A percentile compares a stretch with the other conserved stretches of the same genome.
These are phyloP conservation scores for Diaporthe vaccinii DNA, from an alignment of 2,329 filamentous ascomycete genomes.

Conservation along the genomic window DNA sequence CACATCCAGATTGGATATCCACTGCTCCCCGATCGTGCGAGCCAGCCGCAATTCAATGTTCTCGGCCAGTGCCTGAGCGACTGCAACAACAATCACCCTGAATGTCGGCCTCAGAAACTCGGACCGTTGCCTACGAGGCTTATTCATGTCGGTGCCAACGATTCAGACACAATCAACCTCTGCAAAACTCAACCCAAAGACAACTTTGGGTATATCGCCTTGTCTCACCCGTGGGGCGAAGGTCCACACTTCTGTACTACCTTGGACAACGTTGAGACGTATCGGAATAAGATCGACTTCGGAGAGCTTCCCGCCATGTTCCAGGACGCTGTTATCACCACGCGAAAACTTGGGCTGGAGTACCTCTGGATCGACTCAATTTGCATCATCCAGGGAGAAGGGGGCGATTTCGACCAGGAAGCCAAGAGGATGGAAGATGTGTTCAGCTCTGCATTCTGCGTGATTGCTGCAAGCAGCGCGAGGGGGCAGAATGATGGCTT, in stretches of 20 bases:
- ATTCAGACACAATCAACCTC: neutral
- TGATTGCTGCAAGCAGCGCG: slow-evolving; percentile 45
- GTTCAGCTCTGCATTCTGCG: slow-evolving; percentile 47
- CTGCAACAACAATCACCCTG: slow-evolving; percentile 37
- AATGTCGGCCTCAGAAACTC: neutral
- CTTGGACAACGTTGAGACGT: neutral
- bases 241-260: slow-evolving; percentile 41
- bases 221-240: slow-evolving; percentile 47
- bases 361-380: slow-evolving; percentile 48
- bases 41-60: slow-evolving; percentile 38
- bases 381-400: slow-evolving; percentile 45
- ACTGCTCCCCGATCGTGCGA: slow-evolving; percentile 6
- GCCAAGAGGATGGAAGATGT: slow-evolving; percentile 47
- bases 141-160: slow-evolving; percentile 39
- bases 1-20: slow-evolving; percentile 35
- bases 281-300: slow-evolving; percentile 26
- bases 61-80: slow-evolving; percentile 41
- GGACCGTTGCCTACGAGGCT: slow-evolving; percentile 43
- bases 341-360: slow-evolving; percentile 33
- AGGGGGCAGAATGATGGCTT: slow-evolving; percentile 43
- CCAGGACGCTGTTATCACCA: slow-evolving; percentile 40
- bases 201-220: slow-evolving; percentile 42
- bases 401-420: slow-evolving; percentile 44
- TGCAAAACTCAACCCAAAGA: slow-evolving; percentile 21
- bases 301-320: slow-evolving; percentile 37